Conservation (phyloP, 345 rosid genomes). For the Rhizophora apiculata region DNA sequence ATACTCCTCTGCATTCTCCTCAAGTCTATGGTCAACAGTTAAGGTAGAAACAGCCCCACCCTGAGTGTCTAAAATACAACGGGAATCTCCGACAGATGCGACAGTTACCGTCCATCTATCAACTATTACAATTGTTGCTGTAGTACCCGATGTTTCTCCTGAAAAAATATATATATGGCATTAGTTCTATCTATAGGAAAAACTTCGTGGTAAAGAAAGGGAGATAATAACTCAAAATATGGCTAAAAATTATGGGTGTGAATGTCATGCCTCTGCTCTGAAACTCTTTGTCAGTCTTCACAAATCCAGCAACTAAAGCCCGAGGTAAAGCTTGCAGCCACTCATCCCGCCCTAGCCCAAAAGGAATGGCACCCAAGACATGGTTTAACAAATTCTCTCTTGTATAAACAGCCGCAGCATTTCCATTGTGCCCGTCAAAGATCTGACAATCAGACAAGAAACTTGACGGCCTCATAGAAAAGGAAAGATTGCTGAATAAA, state of each 20-base stretch:
- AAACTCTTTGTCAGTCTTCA: conserved; percentile 90
- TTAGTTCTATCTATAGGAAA: conserved; percentile 12
- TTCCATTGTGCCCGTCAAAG: conserved; percentile 93
- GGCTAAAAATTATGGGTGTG: background rate
- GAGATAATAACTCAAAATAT: background rate
- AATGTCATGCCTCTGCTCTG: conserved; percentile 65
- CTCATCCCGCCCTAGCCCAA: conserved; percentile 68
- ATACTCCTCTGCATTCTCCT: conserved; percentile 82
- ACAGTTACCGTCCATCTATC: conserved; percentile 95
- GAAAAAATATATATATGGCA: conserved; percentile 19
- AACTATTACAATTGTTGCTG: conserved; percentile 83
- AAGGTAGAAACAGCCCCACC: conserved; percentile 67
- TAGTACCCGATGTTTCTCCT: conserved; percentile 95
- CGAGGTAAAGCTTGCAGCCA: conserved; percentile 90
- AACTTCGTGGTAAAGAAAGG: background rate
- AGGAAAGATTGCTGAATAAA: conserved; percentile 9
- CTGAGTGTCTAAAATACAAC: conserved; percentile 74
- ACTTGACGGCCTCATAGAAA: background rate
- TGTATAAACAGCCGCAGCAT: conserved; percentile 81
- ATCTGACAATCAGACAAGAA: conserved; percentile 41
- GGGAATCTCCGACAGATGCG: conserved; percentile 93
- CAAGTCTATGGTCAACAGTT: conserved; percentile 88
- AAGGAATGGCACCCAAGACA: conserved; percentile 69
- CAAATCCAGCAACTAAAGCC: conserved; percentile 89
- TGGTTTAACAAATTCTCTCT: conserved; percentile 68